Evolutionary conservation across 345 rosid genomes (phyloP), one percentile per base, ranked within the genome.

Genomic region (Bretschneidera sinensis): DNA sequence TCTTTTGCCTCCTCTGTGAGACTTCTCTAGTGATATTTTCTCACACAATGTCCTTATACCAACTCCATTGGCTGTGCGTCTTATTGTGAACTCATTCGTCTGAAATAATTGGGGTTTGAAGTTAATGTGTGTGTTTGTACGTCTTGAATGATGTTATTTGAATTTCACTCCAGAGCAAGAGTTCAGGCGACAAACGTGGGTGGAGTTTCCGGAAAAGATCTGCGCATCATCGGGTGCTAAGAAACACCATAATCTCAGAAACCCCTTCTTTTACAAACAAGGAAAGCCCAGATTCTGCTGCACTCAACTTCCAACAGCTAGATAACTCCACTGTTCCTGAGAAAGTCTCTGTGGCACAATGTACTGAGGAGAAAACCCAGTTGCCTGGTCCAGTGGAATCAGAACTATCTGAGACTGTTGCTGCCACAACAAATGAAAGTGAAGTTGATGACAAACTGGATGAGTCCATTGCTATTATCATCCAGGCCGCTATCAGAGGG

Each of bases 141-240:
- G 1, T 9, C 45, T 28, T 28, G 33, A 28, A 28, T 28, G 33
- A 28, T 28, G 33, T 28, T 28, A n/a, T n/a, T 33, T 28, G 33
- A 28, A 28, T 28, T 28, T 28, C 33, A 28, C 33, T 28, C 8
- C 33, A 28, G 8, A 28, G 33, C 33, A 28, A 87, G 66, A 70
- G 72, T 47, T 72, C 88, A 19, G 60, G 74, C 54, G 87, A 81
- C 61, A 85, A 77, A 62, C 68, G 77, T 19, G 81, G 91, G 63
- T 87, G 95, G 95, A 87, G 95, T 78, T 85, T 87, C 79, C 82
- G 87, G 67, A 87, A 85, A 76, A 85, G 78, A 68, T 73, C 95
- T 69, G 87, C 83, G 28, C 74, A 81, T 35, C 95, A 85, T 51
- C 70, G 95, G 21, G 91, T 87, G 56, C 74, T 87, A 43, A 81